Conservation (phyloP, 139 green algal genomes). For the Diplosphaera chodatii region DNA sequence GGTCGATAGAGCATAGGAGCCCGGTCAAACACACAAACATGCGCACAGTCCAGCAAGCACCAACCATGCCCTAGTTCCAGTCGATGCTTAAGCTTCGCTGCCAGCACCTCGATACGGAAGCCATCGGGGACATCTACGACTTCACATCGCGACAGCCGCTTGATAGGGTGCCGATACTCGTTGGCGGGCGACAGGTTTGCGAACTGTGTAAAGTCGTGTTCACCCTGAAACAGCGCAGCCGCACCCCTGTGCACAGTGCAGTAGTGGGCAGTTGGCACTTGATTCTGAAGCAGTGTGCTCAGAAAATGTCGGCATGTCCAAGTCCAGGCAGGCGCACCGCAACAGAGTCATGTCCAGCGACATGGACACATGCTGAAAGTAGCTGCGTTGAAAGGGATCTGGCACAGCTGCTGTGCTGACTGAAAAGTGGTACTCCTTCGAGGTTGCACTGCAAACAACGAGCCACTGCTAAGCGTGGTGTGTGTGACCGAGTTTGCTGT, state of each 20-base stretch:
- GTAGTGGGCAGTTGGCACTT: too few relatives aligned
- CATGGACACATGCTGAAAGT: constrained; percentile 22
- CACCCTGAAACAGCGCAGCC: constrained; percentile 43
- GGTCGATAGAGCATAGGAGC: too few relatives aligned
- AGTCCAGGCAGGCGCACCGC: constrained; percentile 5
- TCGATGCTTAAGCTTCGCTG: too few relatives aligned
- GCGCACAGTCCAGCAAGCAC: too few relatives aligned
- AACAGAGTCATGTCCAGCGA: constrained; percentile 40
- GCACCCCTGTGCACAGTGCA: constrained; percentile 13
- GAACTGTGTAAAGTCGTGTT: constrained; percentile 70
- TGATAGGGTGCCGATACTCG: constrained; percentile 38
- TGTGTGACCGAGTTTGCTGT: too few relatives aligned
- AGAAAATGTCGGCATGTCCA: too few relatives aligned
- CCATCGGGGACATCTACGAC: constrained; percentile 5
- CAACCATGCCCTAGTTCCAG: too few relatives aligned
- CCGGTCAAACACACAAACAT: too few relatives aligned
- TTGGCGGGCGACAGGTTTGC: constrained; percentile 31
- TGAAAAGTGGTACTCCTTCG: constrained; percentile 59
- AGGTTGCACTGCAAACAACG: background rate
- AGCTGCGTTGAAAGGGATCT: constrained; percentile 38
- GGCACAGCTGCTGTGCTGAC: constrained; percentile 27
- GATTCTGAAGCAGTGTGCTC: too few relatives aligned
- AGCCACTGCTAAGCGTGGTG: too few relatives aligned
- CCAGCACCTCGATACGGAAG: constrained; percentile 37
- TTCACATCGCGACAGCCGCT: constrained; percentile 48